Evolutionary conservation across 2,329 filamentous ascomycete species (phyloP), one percentile per base, ranked within the genome.

Genomic region (Xylaria hypoxylon): DNA sequence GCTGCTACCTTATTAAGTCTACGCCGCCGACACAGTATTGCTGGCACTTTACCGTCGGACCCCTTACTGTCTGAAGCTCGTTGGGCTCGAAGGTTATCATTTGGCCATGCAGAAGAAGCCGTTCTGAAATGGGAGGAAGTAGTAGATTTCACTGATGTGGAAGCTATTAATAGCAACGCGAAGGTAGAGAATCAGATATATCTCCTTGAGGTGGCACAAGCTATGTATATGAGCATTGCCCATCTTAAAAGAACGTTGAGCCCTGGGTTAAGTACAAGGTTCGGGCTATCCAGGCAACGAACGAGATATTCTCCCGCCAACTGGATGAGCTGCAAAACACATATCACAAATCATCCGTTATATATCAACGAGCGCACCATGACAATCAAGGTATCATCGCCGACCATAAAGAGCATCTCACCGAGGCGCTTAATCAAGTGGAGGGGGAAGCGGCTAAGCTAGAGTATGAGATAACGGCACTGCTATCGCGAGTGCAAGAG

Each of bases 401-500:
- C 0, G 87, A 90, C 53, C 92, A 96, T 79, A 87, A 90, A 45
- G 84, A 85, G 24, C 84, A 86, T 59, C 82, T 97, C 42, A 87
- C 86, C 3, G 92, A 96, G 75, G 86, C 86, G 17, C 83, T 94
- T 67, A 91, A 91, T 77, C 92, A 96, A 69, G 84, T 97, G 15
- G 94, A 97, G 77, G 87, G 91, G 24, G 82, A 96, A 44, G 89
- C 91, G 2, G 93, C 93, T 22, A 94, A 94, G 79, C 84, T 98
- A 62, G 94, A 98, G 74, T 98, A 98, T 78, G 95, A 97, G 81
- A 90, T 97, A 68, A 88, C 91, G 66, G 89, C 89, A 17, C 82
- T 98, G n/a, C 85, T 89, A 55, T 89, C 90, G 53, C 93, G 93
- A 73, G 90, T 97, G 10, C 86, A 92, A 73, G 95, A 98, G 75